A percentile compares a stretch with the other conserved stretches of the same genome.
These are phyloP conservation scores for Corymbia calophylla DNA, from an alignment of 441 rosid species.

Conservation along the genomic window DNA sequence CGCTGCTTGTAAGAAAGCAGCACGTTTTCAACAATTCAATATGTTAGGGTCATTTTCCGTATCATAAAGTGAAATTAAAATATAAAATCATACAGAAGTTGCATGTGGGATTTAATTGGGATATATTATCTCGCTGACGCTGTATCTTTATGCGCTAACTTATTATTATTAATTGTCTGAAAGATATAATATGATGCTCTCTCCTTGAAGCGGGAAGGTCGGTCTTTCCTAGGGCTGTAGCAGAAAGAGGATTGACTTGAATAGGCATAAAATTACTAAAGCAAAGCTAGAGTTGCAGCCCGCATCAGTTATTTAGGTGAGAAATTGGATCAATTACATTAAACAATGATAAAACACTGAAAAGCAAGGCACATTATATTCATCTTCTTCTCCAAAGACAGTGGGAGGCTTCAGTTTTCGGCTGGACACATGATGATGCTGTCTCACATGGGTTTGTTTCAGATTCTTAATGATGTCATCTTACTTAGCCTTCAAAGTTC, in stretches of 20 bases:
- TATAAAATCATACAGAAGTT: background rate
- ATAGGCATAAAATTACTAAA: background rate
- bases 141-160: background rate
- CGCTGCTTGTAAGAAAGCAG: background rate
- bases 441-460: constrained; percentile 21
- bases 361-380: background rate
- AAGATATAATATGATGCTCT: background rate
- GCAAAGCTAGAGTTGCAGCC: background rate
- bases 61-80: background rate
- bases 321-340: background rate
- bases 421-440: constrained; percentile 17
- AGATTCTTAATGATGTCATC: constrained; percentile 24
- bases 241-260: background rate
- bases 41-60: background rate
- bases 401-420: constrained; percentile 16
- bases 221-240: background rate
- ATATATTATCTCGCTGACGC: background rate
- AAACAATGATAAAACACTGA: background rate
- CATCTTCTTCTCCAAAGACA: background rate
- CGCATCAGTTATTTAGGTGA: background rate
- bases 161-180: background rate
- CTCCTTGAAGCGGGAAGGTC: background rate
- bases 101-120: background rate
- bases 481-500: constrained; percentile 20
- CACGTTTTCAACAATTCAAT: background rate